Evolutionary conservation across 495 filamentous ascomycete species (phyloP), one percentile per base, ranked within the genome.

Genomic region (Aspergillus cristatus): DNA sequence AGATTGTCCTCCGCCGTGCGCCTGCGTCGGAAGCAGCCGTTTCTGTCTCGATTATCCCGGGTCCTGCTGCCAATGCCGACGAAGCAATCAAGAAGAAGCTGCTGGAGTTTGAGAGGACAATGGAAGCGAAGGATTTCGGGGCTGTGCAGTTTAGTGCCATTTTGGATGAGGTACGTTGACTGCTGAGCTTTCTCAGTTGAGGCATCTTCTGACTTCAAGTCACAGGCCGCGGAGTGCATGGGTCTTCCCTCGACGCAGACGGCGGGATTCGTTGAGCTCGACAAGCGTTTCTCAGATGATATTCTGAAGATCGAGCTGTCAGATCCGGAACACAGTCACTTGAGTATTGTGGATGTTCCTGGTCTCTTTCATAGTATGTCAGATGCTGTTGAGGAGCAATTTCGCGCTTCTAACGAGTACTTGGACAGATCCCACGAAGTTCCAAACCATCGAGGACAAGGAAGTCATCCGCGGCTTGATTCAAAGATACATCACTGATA

Each of bases 281-380:
- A 48, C 7, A 38, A 47, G 26, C 45, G 51, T 6, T 65, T 76
- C 35, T 66, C 64, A 1, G 57, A 63, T 14, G 63, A 75, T 39
- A 55, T 74, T 10, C 51, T 77, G 11, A 64, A 60, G 28, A 58
- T 76, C 14, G 71, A 75, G 37, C 42, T 78, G 5, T 63, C 47
- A 18, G 71, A 72, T 0, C 71, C 70, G 4, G 32, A 59, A 1
- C 54, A 67, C 14, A 44, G 55, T 14, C 63, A 71, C 30, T 63
- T 78, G 20, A 75, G 59, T 32, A 55, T 76, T 22, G 56, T 76
- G 30, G 72, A 76, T 43, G 58, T 78, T 20, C 72, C 74, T 3
- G 72, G 74, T 0, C 49, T 75, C 10, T 70, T 75, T 40, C 53
- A 61, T 22, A 68, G 61, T 59, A 47, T 42, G 40, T 47, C 28